Conservation (phyloP, 495 filamentous ascomycete species). For the Cenococcum geophilum region DNA sequence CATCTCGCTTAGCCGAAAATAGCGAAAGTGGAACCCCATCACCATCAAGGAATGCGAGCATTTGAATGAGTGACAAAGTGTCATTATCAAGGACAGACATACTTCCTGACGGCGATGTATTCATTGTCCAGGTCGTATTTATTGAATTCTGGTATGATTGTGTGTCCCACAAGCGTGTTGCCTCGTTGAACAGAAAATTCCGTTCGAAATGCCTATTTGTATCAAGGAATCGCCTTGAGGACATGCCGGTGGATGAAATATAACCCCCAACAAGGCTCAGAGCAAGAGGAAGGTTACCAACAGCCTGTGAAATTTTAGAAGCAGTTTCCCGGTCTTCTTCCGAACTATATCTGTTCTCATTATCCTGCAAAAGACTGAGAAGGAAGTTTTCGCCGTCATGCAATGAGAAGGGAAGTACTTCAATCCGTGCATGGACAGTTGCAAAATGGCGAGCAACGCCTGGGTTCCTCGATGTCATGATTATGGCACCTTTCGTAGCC, state of each 20-base stretch:
- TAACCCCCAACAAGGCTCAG: background rate
- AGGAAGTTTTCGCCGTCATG: background rate
- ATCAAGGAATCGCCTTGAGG: background rate
- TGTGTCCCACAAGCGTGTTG: background rate
- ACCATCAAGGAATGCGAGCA: background rate
- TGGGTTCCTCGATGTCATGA: background rate
- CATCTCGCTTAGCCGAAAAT: background rate
- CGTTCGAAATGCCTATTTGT: background rate
- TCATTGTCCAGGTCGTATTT: background rate
- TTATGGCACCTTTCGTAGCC: background rate
- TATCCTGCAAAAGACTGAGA: background rate
- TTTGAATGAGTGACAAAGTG: background rate
- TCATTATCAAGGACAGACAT: background rate
- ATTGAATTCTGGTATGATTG: background rate
- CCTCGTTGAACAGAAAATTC: background rate
- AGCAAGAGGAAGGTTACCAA: slow-evolving; percentile 1
- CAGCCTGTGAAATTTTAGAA: background rate
- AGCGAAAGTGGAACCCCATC: background rate
- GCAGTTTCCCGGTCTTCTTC: background rate
- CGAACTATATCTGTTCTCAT: background rate
- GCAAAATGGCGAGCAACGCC: background rate
- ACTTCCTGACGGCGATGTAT: background rate
- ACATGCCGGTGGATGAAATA: background rate
- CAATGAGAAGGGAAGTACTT: background rate
- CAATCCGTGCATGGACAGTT: background rate